Evolutionary conservation across 176 grass and related monocot species (phyloP).

Genomic region (Urochloa ruziziensis): DNA sequence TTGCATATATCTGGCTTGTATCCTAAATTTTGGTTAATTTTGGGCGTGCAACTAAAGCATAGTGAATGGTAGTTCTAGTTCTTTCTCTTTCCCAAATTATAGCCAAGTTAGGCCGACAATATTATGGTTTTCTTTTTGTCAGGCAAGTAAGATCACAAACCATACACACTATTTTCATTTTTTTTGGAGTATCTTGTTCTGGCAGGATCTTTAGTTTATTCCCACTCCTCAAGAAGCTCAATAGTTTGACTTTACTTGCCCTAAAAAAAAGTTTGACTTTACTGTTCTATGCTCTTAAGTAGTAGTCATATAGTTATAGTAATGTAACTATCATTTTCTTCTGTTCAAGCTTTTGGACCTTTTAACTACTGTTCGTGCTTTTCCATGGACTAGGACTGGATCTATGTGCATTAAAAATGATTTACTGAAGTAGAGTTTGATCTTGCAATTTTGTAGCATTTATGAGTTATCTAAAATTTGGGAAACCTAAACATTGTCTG

Average conservation of each 20-base stretch:
- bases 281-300: slow-evolving; percentile 5
- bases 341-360: not conserved
- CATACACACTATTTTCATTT: not conserved
- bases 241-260: not conserved
- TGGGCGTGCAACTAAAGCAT: not conserved
- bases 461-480: not conserved
- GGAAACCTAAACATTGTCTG: too few relatives aligned
- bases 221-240: not conserved
- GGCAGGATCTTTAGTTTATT: not conserved
- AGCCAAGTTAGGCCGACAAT: not conserved
- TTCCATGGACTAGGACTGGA: not conserved
- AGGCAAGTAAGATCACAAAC: not conserved
- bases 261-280: not conserved
- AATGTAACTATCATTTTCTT: not conserved
- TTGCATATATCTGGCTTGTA: not conserved
- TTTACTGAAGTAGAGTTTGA: slow-evolving; percentile 7
- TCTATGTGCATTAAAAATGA: not conserved
- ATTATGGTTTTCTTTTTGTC: not conserved
- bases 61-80: not conserved
- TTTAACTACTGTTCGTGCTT: not conserved
- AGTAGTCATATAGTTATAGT: not conserved
- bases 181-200: not conserved
- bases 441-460: not conserved
- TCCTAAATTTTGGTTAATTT: not conserved
- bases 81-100: not conserved